phyloP scores from a whole-genome alignment of 148 eudicot species.

The Arctostaphylos glauca region DNA sequence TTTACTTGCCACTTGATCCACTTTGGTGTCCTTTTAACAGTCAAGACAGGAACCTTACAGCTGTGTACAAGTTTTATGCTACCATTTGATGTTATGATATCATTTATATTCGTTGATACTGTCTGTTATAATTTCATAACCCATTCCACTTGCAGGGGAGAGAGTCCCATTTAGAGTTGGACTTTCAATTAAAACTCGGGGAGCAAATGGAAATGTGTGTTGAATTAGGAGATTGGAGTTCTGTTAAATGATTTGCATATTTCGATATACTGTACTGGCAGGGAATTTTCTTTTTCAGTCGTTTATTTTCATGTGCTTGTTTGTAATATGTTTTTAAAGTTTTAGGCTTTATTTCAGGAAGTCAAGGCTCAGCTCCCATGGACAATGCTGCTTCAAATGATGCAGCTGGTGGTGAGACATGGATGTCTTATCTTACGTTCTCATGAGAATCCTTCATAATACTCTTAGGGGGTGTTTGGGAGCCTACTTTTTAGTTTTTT shows the following conservation, averaged over 20 bases:
- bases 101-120: not conserved
- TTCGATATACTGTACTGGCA: not conserved
- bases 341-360: conserved; percentile 44
- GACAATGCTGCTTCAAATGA: conserved; percentile 45
- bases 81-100: not conserved
- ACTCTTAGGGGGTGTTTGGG: too few species aligned
- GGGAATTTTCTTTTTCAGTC: not conserved
- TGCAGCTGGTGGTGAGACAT: conserved; percentile 66
- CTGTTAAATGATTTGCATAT: not conserved
- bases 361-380: conserved; percentile 41
- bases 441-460: not conserved
- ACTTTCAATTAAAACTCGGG: not conserved
- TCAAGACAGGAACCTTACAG: not conserved
- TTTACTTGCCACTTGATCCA: not conserved
- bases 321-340: not conserved
- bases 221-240: not conserved
- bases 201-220: not conserved
- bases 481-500: too few species aligned
- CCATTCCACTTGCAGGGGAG: not conserved
- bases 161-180: not conserved
- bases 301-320: conserved; percentile 2
- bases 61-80: not conserved
- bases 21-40: not conserved
- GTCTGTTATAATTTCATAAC: not conserved
- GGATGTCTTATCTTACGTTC: not conserved